phyloP scores from a whole-genome alignment of 306 rosid genomes.

The Heteromeles arbutifolia region DNA sequence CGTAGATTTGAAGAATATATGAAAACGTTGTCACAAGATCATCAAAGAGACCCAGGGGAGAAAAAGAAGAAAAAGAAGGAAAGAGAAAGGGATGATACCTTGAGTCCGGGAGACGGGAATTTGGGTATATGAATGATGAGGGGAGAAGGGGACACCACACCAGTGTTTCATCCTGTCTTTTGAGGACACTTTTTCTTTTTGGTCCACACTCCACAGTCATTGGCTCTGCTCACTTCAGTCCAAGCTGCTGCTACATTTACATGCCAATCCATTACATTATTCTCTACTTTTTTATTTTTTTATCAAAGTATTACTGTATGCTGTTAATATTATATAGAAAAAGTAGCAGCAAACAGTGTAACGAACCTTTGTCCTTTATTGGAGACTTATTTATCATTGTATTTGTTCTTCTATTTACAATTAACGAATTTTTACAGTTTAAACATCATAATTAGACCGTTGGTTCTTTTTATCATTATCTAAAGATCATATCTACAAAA shows the following conservation, averaged over 20 bases:
- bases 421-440: too few species aligned
- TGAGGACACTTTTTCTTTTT: constrained; percentile 22
- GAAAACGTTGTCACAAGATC: background rate
- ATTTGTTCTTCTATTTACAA: too few species aligned
- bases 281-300: background rate
- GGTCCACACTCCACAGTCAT: constrained; percentile 10
- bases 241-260: background rate
- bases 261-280: background rate
- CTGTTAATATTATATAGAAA: background rate
- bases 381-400: too few species aligned
- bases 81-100: background rate
- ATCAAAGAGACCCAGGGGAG: background rate
- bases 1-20: background rate
- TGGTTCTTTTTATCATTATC: too few species aligned
- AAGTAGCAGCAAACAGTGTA: too few species aligned
- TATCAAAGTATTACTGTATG: background rate
- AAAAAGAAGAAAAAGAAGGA: background rate
- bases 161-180: constrained; percentile 9
- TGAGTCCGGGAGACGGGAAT: background rate
- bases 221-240: constrained; percentile 10
- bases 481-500: too few species aligned
- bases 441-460: too few species aligned
- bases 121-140: background rate
- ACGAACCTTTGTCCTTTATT: too few species aligned
- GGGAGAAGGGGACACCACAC: background rate